phyloP scores from a whole-genome alignment of 495 filamentous ascomycete species.

The Pseudevernia furfuracea region DNA sequence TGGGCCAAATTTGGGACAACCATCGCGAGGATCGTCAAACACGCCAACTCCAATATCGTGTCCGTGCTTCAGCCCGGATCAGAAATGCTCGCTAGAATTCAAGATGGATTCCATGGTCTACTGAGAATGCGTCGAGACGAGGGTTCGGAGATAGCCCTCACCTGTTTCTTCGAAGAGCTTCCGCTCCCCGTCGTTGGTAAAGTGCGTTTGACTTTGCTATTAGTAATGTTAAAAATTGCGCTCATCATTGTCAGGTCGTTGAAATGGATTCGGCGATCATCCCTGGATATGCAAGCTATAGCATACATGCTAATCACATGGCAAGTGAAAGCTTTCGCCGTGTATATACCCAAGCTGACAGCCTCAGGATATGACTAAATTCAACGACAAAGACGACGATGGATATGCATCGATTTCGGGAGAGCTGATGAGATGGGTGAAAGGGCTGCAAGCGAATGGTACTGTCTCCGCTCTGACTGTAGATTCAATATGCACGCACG shows the following conservation, averaged over 20 bases:
- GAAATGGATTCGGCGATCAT: not conserved
- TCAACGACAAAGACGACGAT: no score
- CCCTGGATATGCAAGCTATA: not conserved
- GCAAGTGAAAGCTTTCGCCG: not conserved
- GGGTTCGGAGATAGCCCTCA: not conserved
- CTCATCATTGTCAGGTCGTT: not conserved
- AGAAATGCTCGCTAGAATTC: constrained; percentile 6
- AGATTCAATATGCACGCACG: no score
- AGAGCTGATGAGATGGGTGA: no score
- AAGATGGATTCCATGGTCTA: not conserved
- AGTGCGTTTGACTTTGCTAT: no score
- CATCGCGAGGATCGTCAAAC: not conserved
- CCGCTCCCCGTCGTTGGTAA: not conserved
- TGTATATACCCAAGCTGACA: not conserved
- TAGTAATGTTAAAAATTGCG: not conserved
- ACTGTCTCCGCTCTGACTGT: no score
- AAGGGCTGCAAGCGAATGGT: no score
- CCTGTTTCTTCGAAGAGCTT: constrained; percentile 7
- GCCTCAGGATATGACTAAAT: no score
- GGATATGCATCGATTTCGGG: no score
- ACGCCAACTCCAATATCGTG: not conserved
- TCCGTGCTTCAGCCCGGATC: not conserved
- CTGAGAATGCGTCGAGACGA: not conserved
- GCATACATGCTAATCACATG: constrained; percentile 3
- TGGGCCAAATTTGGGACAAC: constrained; percentile 23